Conservation (phyloP, 441 rosid genomes). For the Pelargonium myrrhifolium region DNA sequence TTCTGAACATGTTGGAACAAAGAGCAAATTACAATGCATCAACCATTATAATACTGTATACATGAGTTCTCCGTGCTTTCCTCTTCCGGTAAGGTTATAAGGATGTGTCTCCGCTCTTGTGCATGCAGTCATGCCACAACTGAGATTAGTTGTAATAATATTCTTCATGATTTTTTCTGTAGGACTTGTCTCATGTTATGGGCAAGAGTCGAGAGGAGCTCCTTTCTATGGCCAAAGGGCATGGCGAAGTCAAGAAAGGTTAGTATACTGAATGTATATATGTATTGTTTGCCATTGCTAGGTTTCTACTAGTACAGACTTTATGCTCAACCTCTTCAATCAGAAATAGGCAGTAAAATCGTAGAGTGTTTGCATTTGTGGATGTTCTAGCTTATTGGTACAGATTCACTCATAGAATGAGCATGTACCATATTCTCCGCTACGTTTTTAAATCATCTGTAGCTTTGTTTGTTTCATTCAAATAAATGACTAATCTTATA, state of each 20-base stretch:
- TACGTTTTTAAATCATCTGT: not conserved
- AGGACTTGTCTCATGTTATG: constrained; percentile 57
- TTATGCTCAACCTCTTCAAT: too few species aligned
- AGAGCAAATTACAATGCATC: constrained; percentile 66
- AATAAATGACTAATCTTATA: not conserved
- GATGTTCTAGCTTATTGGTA: not conserved
- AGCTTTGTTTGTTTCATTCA: not conserved
- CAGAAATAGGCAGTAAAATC: not conserved
- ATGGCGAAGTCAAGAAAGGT: constrained; percentile 21
- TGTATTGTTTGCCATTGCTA: not conserved
- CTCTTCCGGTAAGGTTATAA: constrained; percentile 61
- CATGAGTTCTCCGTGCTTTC: constrained; percentile 77
- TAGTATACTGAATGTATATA: not conserved
- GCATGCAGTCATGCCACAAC: not conserved
- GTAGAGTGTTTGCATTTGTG: not conserved
- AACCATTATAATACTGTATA: constrained; percentile 68
- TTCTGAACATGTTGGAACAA: constrained; percentile 79
- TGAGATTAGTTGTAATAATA: constrained; percentile 5
- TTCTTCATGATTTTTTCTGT: constrained; percentile 14
- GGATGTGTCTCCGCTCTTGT: not conserved
- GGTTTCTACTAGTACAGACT: not conserved
- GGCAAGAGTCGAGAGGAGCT: constrained; percentile 29
- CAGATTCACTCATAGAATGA: not conserved
- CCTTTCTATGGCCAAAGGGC: constrained; percentile 23
- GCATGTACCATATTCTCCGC: not conserved